These are phyloP conservation scores for Scheffersomyces illinoinensis DNA, from an alignment of 1,139 yeast genomes.

Conservation along the genomic window DNA sequence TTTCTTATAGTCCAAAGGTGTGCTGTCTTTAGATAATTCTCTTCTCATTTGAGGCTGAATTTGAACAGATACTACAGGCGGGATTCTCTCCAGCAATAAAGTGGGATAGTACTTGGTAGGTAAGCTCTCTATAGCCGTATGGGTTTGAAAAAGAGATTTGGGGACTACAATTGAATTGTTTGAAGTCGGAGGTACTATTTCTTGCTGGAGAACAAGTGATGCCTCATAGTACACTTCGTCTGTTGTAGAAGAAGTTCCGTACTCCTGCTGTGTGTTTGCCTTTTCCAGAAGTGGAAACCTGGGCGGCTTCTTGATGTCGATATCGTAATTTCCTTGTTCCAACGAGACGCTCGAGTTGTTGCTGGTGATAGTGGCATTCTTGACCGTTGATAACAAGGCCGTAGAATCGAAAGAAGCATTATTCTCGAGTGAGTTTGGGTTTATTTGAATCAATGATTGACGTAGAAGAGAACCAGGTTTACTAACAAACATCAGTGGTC, in stretches of 20 bases:
- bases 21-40: background rate
- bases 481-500: background rate
- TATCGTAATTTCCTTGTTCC: background rate
- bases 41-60: background rate
- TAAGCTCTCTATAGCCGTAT: background rate
- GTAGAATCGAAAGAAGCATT: background rate
- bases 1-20: background rate
- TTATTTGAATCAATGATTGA: slow-evolving; percentile 1
- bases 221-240: slow-evolving; percentile 3
- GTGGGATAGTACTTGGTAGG: background rate
- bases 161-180: background rate
- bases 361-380: background rate
- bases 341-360: background rate
- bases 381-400: background rate
- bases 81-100: background rate
- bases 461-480: slow-evolving; percentile 11
- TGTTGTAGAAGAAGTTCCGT: background rate
- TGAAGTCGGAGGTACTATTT: background rate
- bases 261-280: background rate
- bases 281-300: background rate
- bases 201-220: background rate
- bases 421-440: background rate
- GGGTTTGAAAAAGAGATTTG: background rate
- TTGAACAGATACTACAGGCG: background rate
- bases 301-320: background rate